Percentiles rank a stretch among this genome's conserved stretches.
phyloP scores from a whole-genome alignment of 768 basidiomycete genomes.

The Trametes meyenii region DNA sequence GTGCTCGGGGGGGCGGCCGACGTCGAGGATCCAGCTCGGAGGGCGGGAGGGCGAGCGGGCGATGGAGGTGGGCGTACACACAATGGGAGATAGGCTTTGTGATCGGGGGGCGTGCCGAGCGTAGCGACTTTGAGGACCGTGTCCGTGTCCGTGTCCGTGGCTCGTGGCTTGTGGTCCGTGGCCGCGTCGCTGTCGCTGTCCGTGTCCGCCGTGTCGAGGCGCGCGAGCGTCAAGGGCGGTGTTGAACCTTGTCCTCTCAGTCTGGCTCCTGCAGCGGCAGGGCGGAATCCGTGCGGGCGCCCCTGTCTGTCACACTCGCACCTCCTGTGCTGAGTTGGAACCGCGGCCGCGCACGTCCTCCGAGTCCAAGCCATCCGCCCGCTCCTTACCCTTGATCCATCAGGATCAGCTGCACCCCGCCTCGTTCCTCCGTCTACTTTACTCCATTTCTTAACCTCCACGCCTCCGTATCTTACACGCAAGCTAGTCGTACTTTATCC shows the following conservation, averaged over 20 bases:
- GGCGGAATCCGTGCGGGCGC: constrained; percentile 23
- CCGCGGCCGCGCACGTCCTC: constrained; percentile 22
- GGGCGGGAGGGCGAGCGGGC: not conserved
- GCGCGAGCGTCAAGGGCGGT: constrained; percentile 8
- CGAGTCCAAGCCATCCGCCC: constrained; percentile 11
- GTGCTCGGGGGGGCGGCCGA: not conserved
- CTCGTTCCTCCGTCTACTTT: constrained; percentile 25
- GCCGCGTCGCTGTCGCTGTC: no score
- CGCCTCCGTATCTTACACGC: constrained; percentile 16
- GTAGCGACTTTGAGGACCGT: constrained; percentile 10
- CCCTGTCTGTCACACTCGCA: constrained; percentile 25
- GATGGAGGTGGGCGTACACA: not conserved
- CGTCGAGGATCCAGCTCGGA: no score
- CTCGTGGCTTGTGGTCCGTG: no score
- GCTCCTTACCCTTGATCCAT: constrained; percentile 27
- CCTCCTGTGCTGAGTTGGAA: constrained; percentile 22
- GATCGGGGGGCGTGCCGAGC: constrained; percentile 18
- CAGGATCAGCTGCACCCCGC: constrained; percentile 20
- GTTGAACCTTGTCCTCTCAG: constrained; percentile 16
- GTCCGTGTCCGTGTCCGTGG: no score
- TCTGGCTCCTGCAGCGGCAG: constrained; percentile 17
- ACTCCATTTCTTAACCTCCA: constrained; percentile 20
- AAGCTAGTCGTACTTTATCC: constrained; percentile 24
- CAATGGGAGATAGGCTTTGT: constrained; percentile 20
- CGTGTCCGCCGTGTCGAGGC: not conserved